phyloP scores from a whole-genome alignment of 2,329 filamentous ascomycete genomes.

The Claviceps monticola region DNA sequence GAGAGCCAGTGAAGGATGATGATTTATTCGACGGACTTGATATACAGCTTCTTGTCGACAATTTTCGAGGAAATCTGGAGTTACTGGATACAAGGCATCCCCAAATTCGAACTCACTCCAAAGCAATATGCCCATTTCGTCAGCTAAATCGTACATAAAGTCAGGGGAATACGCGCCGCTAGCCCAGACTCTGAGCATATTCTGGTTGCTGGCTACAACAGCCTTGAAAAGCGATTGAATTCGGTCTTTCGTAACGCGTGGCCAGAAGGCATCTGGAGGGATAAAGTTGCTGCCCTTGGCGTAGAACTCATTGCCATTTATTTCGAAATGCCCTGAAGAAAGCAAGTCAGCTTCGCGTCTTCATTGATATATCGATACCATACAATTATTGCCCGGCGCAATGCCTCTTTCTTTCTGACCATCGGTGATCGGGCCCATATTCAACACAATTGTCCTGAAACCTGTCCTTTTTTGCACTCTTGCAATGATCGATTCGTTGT shows the following conservation, averaged over 20 bases:
- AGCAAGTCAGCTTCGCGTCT: neutral
- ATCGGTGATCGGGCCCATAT: constrained; percentile 38
- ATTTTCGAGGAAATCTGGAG: constrained; percentile 39
- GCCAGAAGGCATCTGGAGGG: constrained; percentile 11
- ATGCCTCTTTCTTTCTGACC: constrained; percentile 39
- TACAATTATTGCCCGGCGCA: constrained; percentile 23
- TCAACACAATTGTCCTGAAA: constrained; percentile 48
- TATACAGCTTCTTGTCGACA: constrained; percentile 41
- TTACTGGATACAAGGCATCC: constrained; percentile 44
- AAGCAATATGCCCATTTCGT: constrained; percentile 44
- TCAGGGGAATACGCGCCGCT: constrained; percentile 46
- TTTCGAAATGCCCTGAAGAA: constrained; percentile 41
- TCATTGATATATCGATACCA: neutral
- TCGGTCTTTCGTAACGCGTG: constrained; percentile 35
- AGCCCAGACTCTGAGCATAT: constrained; percentile 51
- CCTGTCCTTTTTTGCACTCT: constrained; percentile 38
- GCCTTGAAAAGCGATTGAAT: constrained; percentile 35
- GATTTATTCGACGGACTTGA: constrained; percentile 46
- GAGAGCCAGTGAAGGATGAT: constrained; percentile 41
- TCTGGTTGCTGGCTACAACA: constrained; percentile 41
- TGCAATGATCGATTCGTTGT: constrained; percentile 17
- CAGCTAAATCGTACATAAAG: constrained; percentile 48
- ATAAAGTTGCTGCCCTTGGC: constrained; percentile 19
- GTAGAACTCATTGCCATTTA: constrained; percentile 51
- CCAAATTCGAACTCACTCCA: constrained; percentile 53